These are phyloP conservation scores for Agaricus bisporus DNA, from an alignment of 768 basidiomycete genomes.

Conservation along the genomic window DNA sequence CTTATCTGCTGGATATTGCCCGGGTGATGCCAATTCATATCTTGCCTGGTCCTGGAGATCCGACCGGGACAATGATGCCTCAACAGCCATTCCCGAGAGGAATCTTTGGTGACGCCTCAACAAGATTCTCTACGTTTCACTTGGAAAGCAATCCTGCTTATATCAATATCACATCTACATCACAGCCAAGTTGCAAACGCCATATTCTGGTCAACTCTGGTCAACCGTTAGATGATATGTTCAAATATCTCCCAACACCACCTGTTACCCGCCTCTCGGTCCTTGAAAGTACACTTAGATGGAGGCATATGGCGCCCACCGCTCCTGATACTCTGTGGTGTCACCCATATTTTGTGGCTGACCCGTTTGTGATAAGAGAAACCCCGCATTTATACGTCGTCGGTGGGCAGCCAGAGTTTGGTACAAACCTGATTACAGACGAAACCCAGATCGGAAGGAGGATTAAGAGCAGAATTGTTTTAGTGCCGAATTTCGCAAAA, in stretches of 20 bases:
- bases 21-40: conserved; percentile 80
- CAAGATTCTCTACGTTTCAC: conserved; percentile 51
- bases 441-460: conserved; percentile 20
- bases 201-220: conserved; percentile 84
- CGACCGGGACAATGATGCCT: conserved; percentile 83
- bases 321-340: conserved; percentile 99
- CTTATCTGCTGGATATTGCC: conserved; percentile 68
- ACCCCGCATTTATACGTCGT: conserved; percentile 89
- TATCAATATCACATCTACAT: conserved; percentile 53
- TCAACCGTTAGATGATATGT: conserved; percentile 92
- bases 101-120: conserved; percentile 70
- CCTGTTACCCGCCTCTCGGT: conserved; percentile 69
- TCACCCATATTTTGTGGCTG: conserved; percentile 81
- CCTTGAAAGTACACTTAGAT: conserved; percentile 74
- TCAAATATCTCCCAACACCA: conserved; percentile 79
- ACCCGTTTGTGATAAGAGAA: conserved; percentile 85
- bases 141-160: conserved; percentile 91
- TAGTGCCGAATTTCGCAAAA: conserved; percentile 76
- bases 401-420: conserved; percentile 86
- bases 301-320: conserved; percentile 98
- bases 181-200: conserved; percentile 24
- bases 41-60: conserved; percentile 84
- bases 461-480: conserved; percentile 60
- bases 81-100: conserved; percentile 91
- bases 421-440: conserved; percentile 58